Percentiles rank a stretch among this genome's conserved stretches.
Conservation (phyloP, 1,139 yeast species). For the Yamadazyma pseudoaaseri region DNA sequence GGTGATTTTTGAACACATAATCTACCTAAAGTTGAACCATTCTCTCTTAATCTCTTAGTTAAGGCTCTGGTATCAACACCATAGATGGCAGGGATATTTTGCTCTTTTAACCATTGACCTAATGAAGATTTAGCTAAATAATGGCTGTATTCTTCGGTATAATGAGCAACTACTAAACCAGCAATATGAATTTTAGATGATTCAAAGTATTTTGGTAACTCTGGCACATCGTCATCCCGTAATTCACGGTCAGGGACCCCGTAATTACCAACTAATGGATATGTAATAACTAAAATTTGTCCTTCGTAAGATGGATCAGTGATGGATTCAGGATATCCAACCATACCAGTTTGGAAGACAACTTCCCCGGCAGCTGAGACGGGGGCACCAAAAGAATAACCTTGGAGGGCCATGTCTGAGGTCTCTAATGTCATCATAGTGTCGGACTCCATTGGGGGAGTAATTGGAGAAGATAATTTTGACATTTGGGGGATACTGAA, state of each 20-base stretch:
- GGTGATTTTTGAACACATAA: slow-evolving; percentile 55
- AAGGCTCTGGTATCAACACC: slow-evolving; percentile 97
- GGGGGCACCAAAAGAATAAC: slow-evolving; percentile 97
- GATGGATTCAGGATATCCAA: slow-evolving; percentile 97
- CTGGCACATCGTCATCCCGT: slow-evolving; percentile 69
- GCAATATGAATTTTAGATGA: slow-evolving; percentile 90
- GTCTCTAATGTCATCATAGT: slow-evolving; percentile 87
- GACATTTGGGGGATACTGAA: slow-evolving; percentile 9
- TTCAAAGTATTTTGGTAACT: slow-evolving; percentile 90
- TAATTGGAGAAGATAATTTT: slow-evolving; percentile 62
- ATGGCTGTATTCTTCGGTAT: slow-evolving; percentile 95
- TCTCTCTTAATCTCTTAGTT: slow-evolving; percentile 88
- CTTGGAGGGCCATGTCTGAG: slow-evolving; percentile 83
- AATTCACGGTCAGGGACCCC: slow-evolving; percentile 94
- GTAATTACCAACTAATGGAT: slow-evolving; percentile 96
- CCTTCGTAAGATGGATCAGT: slow-evolving; percentile 99
- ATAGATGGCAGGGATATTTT: slow-evolving; percentile 92
- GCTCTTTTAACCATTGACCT: slow-evolving; percentile 89
- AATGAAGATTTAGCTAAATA: slow-evolving; percentile 88
- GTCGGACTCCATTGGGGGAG: slow-evolving; percentile 85
- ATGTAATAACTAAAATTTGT: slow-evolving; percentile 94
- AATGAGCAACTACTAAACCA: slow-evolving; percentile 95
- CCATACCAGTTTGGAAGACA: slow-evolving; percentile 99
- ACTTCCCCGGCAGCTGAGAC: slow-evolving; percentile 92
- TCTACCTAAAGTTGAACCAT: slow-evolving; percentile 93